Percentiles rank a stretch among this genome's conserved stretches.
phyloP scores from a whole-genome alignment of 106 monocot species.

The Iris macrosiphon region DNA sequence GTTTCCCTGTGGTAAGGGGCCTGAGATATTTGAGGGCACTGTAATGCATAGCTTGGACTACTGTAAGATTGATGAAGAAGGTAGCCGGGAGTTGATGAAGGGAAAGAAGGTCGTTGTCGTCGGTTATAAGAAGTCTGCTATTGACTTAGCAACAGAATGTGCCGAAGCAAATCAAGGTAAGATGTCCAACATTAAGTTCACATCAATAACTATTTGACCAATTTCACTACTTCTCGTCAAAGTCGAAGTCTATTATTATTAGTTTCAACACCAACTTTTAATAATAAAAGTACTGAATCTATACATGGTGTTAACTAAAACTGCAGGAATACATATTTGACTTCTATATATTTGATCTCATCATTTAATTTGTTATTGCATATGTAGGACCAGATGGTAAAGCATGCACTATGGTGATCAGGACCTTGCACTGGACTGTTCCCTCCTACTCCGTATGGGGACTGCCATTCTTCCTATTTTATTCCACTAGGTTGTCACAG shows the following conservation, averaged over 20 bases:
- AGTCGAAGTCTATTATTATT: too few species aligned
- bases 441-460: slow-evolving; percentile 75
- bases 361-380: background rate
- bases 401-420: slow-evolving; percentile 67
- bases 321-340: too few species aligned
- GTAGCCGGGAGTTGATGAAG: slow-evolving; percentile 38
- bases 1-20: slow-evolving; percentile 44
- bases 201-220: too few species aligned
- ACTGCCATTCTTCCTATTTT: slow-evolving; percentile 56
- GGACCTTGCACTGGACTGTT: slow-evolving; percentile 62
- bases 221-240: too few species aligned
- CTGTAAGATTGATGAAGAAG: slow-evolving; percentile 60
- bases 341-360: too few species aligned
- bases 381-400: slow-evolving; percentile 45
- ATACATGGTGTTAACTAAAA: too few species aligned
- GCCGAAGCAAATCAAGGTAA: slow-evolving; percentile 77
- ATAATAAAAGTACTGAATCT: too few species aligned
- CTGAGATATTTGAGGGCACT: slow-evolving; percentile 64
- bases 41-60: slow-evolving; percentile 84
- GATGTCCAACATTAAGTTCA: too few species aligned
- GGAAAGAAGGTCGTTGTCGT: slow-evolving; percentile 79
- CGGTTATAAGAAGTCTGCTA: slow-evolving; percentile 85
- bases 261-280: too few species aligned
- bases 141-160: slow-evolving; percentile 80
- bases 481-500: slow-evolving; percentile 47